These are phyloP conservation scores for Podaxis mareebaensis DNA, from an alignment of 768 basidiomycete genomes.

Conservation along the genomic window DNA sequence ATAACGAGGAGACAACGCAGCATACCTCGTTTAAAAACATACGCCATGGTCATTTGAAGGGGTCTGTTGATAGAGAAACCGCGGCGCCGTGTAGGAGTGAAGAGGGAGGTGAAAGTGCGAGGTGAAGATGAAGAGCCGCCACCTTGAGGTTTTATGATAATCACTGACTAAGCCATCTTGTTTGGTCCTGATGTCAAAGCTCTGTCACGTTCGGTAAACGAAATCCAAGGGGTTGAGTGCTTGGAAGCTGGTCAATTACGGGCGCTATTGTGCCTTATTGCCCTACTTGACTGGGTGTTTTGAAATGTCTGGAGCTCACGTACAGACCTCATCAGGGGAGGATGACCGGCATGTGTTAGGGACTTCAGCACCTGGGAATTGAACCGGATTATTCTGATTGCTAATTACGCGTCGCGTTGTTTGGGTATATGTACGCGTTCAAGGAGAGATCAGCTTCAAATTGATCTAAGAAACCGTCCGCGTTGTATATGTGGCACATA, in stretches of 20 bases:
- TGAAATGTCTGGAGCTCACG: neutral
- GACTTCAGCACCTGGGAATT: neutral
- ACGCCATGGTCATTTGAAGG: conserved; percentile 17
- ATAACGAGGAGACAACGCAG: neutral
- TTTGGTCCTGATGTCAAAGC: conserved; percentile 12
- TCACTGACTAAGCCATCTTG: conserved; percentile 17
- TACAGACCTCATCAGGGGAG: neutral
- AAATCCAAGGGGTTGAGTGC: neutral
- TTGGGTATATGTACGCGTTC: conserved; percentile 10
- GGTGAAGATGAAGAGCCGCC: neutral
- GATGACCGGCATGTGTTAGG: neutral
- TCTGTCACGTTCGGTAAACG: neutral
- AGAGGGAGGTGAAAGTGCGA: conserved; percentile 1
- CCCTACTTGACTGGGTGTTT: neutral
- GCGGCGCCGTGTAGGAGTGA: neutral
- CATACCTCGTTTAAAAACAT: conserved; percentile 42
- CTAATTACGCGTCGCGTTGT: conserved; percentile 16
- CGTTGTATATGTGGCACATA: too few relatives aligned
- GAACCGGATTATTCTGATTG: neutral
- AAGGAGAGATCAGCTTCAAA: neutral
- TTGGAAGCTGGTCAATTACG: neutral
- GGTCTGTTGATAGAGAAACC: neutral
- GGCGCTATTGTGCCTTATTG: neutral
- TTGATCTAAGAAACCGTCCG: neutral
- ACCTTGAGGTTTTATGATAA: conserved; percentile 18